phyloP scores from a whole-genome alignment of 768 basidiomycete genomes.

The Panellus pusillus region DNA sequence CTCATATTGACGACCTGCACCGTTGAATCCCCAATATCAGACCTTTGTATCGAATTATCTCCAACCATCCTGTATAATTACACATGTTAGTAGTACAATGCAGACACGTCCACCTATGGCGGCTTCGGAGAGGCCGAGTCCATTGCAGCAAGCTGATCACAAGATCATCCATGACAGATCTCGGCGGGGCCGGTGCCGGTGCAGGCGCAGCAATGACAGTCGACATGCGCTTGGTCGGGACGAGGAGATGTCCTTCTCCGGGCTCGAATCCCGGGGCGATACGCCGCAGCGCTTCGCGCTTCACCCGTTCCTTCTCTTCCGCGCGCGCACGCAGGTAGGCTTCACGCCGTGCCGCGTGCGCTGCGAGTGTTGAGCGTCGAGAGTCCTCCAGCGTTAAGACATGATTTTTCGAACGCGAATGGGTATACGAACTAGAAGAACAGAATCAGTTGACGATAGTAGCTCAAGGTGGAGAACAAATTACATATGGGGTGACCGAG shows the following conservation, averaged over 20 bases:
- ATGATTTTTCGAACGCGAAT: constrained; percentile 89
- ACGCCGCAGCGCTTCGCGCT: constrained; percentile 65
- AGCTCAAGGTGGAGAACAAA: constrained; percentile 10
- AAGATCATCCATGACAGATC: constrained; percentile 77
- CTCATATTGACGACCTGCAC: no score
- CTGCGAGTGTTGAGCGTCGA: constrained; percentile 63
- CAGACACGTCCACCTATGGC: not conserved
- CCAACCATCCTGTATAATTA: not conserved
- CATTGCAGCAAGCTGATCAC: constrained; percentile 78
- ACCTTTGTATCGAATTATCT: no score
- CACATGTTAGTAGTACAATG: constrained; percentile 11
- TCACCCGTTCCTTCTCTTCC: constrained; percentile 70
- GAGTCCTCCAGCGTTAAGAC: constrained; percentile 74
- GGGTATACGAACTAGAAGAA: constrained; percentile 86
- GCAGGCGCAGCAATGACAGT: constrained; percentile 23
- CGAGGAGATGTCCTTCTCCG: constrained; percentile 48
- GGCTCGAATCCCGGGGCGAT: constrained; percentile 89
- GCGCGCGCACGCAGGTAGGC: constrained; percentile 69
- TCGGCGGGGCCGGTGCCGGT: constrained; percentile 23
- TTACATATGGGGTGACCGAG: constrained; percentile 84
- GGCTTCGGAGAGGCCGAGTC: constrained; percentile 34
- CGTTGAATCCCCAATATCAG: no score
- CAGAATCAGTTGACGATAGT: not conserved
- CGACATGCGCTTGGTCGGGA: constrained; percentile 45
- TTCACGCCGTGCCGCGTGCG: constrained; percentile 66